A percentile compares a stretch with the other conserved stretches of the same genome.
phyloP scores from a whole-genome alignment of 1,284 basidiomycete species.

The Moesziomyces sp. region DNA sequence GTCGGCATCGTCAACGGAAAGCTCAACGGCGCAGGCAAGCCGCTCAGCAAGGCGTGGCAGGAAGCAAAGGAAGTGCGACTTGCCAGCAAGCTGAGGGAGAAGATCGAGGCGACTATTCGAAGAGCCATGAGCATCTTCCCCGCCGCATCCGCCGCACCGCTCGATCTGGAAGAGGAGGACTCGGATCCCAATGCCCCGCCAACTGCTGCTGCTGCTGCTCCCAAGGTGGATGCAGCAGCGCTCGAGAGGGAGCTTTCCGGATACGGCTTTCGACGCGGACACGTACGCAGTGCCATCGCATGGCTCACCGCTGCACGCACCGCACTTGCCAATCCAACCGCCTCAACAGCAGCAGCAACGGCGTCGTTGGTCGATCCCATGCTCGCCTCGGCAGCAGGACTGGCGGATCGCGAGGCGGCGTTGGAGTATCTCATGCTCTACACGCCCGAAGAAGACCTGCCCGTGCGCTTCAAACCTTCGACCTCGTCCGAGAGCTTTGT shows the following conservation, averaged over 20 bases:
- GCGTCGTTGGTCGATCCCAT: slow-evolving; percentile 45
- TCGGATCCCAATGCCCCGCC: slow-evolving; percentile 9
- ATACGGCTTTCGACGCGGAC: slow-evolving; percentile 64
- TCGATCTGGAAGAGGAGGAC: slow-evolving; percentile 41
- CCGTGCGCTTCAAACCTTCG: slow-evolving; percentile 70
- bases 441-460: slow-evolving; percentile 82
- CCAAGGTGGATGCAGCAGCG: slow-evolving; percentile 30
- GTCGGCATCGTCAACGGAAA: slow-evolving; percentile 33
- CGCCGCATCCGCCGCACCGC: slow-evolving; percentile 36
- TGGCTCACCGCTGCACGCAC: slow-evolving; percentile 57
- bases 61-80: slow-evolving; percentile 85
- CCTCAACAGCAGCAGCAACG: slow-evolving; percentile 4
- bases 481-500: slow-evolving; percentile 77
- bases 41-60: slow-evolving; percentile 73
- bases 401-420: slow-evolving; percentile 73
- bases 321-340: slow-evolving; percentile 26
- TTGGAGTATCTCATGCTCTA: slow-evolving; percentile 81
- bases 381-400: slow-evolving; percentile 50
- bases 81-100: slow-evolving; percentile 79
- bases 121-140: slow-evolving; percentile 72
- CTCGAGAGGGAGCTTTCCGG: slow-evolving; percentile 55
- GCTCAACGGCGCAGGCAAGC: slow-evolving; percentile 37
- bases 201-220: background rate
- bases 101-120: slow-evolving; percentile 84
- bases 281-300: slow-evolving; percentile 52